phyloP scores from a whole-genome alignment of 2,329 filamentous ascomycete species.

The Chalaropsis thielavioides region DNA sequence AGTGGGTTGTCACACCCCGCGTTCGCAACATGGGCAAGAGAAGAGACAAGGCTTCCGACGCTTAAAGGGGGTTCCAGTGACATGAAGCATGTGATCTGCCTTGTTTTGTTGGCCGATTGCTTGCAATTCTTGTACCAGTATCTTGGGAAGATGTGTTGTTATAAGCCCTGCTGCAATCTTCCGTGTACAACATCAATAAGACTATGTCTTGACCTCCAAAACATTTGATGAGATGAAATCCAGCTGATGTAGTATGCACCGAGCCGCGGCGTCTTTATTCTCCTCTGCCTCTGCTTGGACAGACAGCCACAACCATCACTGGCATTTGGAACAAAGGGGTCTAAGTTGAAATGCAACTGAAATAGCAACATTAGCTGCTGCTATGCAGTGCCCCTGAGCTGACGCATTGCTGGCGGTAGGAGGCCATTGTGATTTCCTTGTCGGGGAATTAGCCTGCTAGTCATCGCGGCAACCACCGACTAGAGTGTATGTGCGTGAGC shows the following conservation, averaged over 20 bases:
- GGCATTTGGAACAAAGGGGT: conserved; percentile 1
- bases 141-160: conserved; percentile 6
- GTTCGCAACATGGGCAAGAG: conserved; percentile 85
- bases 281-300: neutral
- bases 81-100: neutral
- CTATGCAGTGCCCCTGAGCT: neutral
- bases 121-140: conserved; percentile 16
- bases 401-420: neutral
- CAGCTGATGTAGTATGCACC: neutral
- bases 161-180: neutral
- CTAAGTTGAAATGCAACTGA: neutral
- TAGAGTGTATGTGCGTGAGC: no score
- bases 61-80: neutral
- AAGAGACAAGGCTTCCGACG: conserved; percentile 41
- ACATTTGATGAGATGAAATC: neutral
- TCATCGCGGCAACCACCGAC: neutral
- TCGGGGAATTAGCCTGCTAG: neutral
- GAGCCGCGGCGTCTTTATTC: neutral
- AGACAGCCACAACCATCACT: neutral
- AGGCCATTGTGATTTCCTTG: neutral
- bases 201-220: neutral
- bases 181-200: conserved; percentile 15
- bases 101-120: neutral
- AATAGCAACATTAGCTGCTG: neutral
- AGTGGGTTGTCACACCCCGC: conserved; percentile 72